Evolutionary conservation across 192 early-diverging fungal genomes (phyloP).

Genomic region (Coemansia sp.): DNA sequence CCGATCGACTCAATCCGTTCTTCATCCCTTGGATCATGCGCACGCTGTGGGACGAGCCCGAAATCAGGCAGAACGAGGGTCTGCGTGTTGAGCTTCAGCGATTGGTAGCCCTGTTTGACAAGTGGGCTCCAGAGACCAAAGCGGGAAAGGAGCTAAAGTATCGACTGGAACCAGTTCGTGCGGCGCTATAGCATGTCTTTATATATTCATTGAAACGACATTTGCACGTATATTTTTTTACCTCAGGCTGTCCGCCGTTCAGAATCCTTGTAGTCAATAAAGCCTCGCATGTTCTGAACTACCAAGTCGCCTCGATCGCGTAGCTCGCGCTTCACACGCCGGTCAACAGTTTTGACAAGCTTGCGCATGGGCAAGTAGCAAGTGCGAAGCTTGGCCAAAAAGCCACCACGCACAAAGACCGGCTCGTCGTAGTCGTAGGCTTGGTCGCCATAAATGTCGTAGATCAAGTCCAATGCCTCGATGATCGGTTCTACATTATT

Average conservation of each 20-base stretch:
- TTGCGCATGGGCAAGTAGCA: conserved; percentile 56
- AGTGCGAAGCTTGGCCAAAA: conserved; percentile 61
- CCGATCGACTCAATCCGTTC: conserved; percentile 81
- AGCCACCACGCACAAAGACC: conserved; percentile 77
- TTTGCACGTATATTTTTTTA: background rate
- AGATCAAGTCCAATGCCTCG: conserved; percentile 84
- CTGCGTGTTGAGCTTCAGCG: conserved; percentile 69
- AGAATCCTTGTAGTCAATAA: conserved; percentile 85
- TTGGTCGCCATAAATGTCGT: conserved; percentile 85
- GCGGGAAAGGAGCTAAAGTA: conserved; percentile 85
- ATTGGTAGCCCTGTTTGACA: conserved; percentile 69
- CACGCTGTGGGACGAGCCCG: conserved; percentile 72
- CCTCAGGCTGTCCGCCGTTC: conserved; percentile 59
- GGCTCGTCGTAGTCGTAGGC: conserved; percentile 82
- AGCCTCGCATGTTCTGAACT: conserved; percentile 76
- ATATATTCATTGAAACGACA: conserved; percentile 1
- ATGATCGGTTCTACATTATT: conserved; percentile 46
- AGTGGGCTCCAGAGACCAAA: conserved; percentile 79
- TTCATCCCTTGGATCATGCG: conserved; percentile 95
- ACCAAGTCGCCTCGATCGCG: conserved; percentile 81
- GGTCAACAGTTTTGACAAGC: conserved; percentile 69
- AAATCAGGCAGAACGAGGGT: conserved; percentile 57
- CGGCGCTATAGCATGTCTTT: conserved; percentile 56
- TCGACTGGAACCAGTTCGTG: conserved; percentile 83
- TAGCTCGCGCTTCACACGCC: conserved; percentile 68